Evolutionary conservation across 2,329 filamentous ascomycete genomes (phyloP).

Genomic region (Akanthomyces lecanii): DNA sequence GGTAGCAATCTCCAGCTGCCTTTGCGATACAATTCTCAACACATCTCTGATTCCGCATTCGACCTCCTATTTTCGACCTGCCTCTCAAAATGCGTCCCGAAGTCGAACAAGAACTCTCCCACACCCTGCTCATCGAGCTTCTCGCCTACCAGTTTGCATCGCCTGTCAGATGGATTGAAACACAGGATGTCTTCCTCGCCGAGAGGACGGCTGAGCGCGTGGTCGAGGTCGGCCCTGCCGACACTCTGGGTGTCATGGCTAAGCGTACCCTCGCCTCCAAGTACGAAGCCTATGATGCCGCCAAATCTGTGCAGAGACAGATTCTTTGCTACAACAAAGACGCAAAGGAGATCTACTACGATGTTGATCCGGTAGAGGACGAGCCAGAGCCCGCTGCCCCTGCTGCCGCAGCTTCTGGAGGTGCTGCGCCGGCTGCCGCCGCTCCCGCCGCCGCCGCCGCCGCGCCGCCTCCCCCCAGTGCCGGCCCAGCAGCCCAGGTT

Average conservation of each 20-base stretch:
- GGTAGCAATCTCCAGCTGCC: background rate
- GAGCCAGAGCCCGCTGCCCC: constrained; percentile 64
- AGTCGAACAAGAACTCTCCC: constrained; percentile 97
- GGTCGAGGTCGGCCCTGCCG: constrained; percentile 93
- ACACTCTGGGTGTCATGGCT: constrained; percentile 96
- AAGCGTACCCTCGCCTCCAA: constrained; percentile 93
- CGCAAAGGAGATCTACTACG: constrained; percentile 98
- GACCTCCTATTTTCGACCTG: constrained; percentile 18
- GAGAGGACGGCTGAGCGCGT: constrained; percentile 96
- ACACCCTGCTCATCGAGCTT: constrained; percentile 96
- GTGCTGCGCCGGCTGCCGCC: constrained; percentile 49
- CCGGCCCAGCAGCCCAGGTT: constrained; percentile 82
- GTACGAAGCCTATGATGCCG: constrained; percentile 97
- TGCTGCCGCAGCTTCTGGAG: constrained; percentile 42
- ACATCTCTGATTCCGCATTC: background rate
- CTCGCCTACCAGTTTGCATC: constrained; percentile 99
- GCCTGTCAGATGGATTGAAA: constrained; percentile 99
- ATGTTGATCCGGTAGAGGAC: constrained; percentile 91
- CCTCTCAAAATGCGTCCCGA: constrained; percentile 81
- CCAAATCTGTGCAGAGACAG: constrained; percentile 91
- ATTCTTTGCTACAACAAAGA: constrained; percentile 99
- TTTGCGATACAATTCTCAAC: background rate
- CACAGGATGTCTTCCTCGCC: constrained; percentile 97
- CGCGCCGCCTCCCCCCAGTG: constrained; percentile 60
- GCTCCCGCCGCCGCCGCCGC: constrained; percentile 52